Percentiles rank a stretch among this genome's conserved stretches.
Conservation (phyloP, 192 early-diverging fungal genomes). For the Dissophora globulifera region DNA sequence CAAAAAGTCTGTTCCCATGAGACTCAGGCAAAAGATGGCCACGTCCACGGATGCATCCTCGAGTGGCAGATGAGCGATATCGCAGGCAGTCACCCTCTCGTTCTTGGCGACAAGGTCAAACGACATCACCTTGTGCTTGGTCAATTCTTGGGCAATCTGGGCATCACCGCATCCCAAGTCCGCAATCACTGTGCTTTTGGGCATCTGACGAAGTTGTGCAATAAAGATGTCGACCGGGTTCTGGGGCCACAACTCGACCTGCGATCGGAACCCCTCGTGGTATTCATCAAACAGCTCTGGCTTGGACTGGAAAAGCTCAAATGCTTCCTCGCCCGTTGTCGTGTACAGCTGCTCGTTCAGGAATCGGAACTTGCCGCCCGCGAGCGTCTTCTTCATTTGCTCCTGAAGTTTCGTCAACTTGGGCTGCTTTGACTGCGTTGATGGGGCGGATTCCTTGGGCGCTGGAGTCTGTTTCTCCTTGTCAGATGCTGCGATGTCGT, state of each 20-base stretch:
- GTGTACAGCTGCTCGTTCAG: slow-evolving; percentile 98
- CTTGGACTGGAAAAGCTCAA: slow-evolving; percentile 80
- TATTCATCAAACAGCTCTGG: slow-evolving; percentile 96
- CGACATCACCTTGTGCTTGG: slow-evolving; percentile 74
- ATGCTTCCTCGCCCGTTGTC: slow-evolving; percentile 76
- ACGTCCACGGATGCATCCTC: slow-evolving; percentile 76
- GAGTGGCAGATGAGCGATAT: slow-evolving; percentile 91
- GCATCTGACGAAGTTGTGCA: slow-evolving; percentile 63
- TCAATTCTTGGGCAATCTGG: slow-evolving; percentile 76
- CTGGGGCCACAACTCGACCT: slow-evolving; percentile 91
- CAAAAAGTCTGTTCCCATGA: slow-evolving; percentile 97
- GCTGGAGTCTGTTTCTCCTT: background rate
- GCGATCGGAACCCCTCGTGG: slow-evolving; percentile 92
- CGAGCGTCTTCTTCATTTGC: slow-evolving; percentile 52
- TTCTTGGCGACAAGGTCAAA: slow-evolving; percentile 91
- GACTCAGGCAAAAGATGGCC: slow-evolving; percentile 89
- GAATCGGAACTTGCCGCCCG: slow-evolving; percentile 85
- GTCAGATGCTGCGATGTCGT: background rate
- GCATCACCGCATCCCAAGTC: slow-evolving; percentile 99
- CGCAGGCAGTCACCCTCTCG: slow-evolving; percentile 85
- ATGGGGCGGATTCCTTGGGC: background rate
- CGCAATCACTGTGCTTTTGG: slow-evolving; percentile 73
- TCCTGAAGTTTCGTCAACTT: slow-evolving; percentile 68
- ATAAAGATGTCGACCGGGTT: slow-evolving; percentile 95
- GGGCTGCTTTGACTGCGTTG: slow-evolving; percentile 23